These are phyloP conservation scores for Filosporella fistucella DNA, from an alignment of 495 filamentous ascomycete genomes.

Conservation along the genomic window DNA sequence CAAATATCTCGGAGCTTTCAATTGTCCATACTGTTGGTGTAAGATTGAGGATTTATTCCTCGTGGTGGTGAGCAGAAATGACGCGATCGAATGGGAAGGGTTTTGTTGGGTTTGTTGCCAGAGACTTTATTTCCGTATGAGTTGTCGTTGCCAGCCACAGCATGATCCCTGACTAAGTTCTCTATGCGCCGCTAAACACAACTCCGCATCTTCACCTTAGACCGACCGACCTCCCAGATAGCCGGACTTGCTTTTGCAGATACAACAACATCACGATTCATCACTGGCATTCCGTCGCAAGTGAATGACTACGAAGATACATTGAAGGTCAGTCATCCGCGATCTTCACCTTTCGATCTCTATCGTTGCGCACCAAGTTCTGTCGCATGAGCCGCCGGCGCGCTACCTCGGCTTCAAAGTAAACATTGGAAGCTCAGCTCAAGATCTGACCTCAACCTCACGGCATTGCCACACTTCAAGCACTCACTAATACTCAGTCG, in stretches of 20 bases:
- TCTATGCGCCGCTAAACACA: neutral
- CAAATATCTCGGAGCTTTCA: too few relatives aligned
- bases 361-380: neutral
- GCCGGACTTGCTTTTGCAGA: slow-evolving; percentile 1
- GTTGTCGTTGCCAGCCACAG: neutral
- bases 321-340: slow-evolving; percentile 11
- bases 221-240: neutral
- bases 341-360: neutral
- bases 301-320: neutral
- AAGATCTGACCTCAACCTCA: neutral
- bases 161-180: neutral
- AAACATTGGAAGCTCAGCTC: slow-evolving; percentile 17
- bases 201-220: neutral
- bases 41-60: too few relatives aligned
- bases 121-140: too few relatives aligned
- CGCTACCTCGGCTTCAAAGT: slow-evolving; percentile 17
- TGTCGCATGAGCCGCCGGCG: neutral
- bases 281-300: neutral
- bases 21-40: too few relatives aligned
- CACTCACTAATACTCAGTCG: slow-evolving; percentile 9
- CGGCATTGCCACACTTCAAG: too few relatives aligned
- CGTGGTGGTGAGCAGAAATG: too few relatives aligned
- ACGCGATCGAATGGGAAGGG: too few relatives aligned
- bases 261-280: slow-evolving; percentile 6
- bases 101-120: too few relatives aligned